Conservation (phyloP, 2,329 filamentous ascomycete species). For the Xylariaceae sp. region DNA sequence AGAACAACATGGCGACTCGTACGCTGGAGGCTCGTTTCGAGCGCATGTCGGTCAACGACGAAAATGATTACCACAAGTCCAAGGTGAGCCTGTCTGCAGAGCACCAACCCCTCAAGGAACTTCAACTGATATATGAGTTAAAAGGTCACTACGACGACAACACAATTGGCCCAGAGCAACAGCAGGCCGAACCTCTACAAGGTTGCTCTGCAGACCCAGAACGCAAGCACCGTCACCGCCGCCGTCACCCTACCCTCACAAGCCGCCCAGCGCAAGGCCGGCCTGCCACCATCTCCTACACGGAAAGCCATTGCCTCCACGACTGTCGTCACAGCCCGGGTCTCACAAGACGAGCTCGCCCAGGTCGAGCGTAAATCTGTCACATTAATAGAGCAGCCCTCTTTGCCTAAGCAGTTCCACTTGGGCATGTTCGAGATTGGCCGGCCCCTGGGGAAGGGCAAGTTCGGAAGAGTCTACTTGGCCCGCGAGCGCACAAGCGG, state of each 20-base stretch:
- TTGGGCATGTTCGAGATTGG: conserved; percentile 94
- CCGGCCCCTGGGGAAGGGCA: conserved; percentile 79
- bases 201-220: conserved; percentile 76
- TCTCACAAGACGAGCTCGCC: conserved; percentile 44
- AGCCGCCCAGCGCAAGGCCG: conserved; percentile 52
- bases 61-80: conserved; percentile 76
- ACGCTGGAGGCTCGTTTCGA: conserved; percentile 84
- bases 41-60: conserved; percentile 83
- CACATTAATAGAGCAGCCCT: conserved; percentile 54
- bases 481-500: conserved; percentile 73
- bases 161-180: conserved; percentile 47
- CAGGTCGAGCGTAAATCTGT: conserved; percentile 48
- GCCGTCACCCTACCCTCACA: conserved; percentile 67
- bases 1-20: conserved; percentile 61
- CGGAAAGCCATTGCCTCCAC: conserved; percentile 47
- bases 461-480: conserved; percentile 82
- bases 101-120: not conserved
- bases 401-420: conserved; percentile 65
- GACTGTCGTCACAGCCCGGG: conserved; percentile 22
- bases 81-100: conserved; percentile 49
- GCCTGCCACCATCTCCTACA: conserved; percentile 46
- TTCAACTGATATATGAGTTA: conserved; percentile 34
- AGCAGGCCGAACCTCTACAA: conserved; percentile 82
- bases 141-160: conserved; percentile 42
- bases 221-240: conserved; percentile 55